Evolutionary conservation across 441 rosid genomes (phyloP), one percentile per base, ranked within the genome.

Genomic region (Populus tomentosa): DNA sequence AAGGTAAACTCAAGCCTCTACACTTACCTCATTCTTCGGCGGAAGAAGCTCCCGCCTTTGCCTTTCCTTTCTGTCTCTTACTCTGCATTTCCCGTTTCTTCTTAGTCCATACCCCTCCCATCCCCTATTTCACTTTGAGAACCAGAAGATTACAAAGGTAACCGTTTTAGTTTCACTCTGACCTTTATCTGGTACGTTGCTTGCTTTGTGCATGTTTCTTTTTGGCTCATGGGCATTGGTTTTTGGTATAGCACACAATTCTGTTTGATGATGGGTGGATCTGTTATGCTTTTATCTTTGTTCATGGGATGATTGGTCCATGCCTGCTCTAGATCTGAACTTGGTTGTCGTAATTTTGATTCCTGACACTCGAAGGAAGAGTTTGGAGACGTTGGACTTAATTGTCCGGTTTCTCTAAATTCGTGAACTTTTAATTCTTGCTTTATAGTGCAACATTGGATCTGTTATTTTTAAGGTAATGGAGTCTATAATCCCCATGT

Each of bases 401-500:
- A 14, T 14, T 5, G 56, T 46, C 20, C 56, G 7, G 56, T 14
- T 46, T 46, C 56, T 46, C 56, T 46, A 4, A 46, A 46, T 46
- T 46, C 20, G 56, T 46, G 1, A 46, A 46, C 56, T 46, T 46
- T 46, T 14, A 46, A 14, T 46, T 46, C 56, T 28, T 18, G 40
- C 26, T 4, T 66, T 38, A 6, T 20, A 7, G 50, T 11, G 5
- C 36, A 23, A 46, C 14, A 7, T 67, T 32, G 53, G 71, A 53
- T 75, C 67, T 75, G 56, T 75, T 6, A 33, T 75, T 26, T 63
- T 21, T 26, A 38, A 72, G 59, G 35, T 70, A 64, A 18, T 65
- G 63, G 69, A 38, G 21, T 75, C 11, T 24, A 1, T 53, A 24
- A 13, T 68, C 24, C 56, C 62, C 26, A 7, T 74, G 11, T 38